Conservation (phyloP, 176 grass and related monocot species). For the Thinopyrum elongatum region DNA sequence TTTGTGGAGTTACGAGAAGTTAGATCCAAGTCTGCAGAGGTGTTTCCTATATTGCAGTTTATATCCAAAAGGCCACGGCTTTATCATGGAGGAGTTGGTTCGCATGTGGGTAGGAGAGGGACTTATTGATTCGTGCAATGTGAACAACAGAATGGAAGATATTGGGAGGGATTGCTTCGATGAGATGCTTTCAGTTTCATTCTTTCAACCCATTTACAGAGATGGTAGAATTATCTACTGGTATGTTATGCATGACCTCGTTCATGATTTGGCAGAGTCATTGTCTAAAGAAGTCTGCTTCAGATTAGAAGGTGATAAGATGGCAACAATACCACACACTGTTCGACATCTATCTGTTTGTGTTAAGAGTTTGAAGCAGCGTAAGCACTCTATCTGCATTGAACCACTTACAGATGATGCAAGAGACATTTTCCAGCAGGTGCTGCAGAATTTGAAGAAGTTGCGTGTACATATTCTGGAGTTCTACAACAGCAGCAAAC, state of each 20-base stretch:
- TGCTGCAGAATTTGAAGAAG: neutral
- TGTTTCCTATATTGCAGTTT: neutral
- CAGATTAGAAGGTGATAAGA: neutral
- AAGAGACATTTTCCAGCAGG: neutral
- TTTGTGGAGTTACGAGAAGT: neutral
- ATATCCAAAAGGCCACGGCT: neutral
- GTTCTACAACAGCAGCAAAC: neutral
- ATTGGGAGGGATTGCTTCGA: neutral
- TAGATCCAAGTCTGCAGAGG: neutral
- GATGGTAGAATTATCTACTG: accelerated
- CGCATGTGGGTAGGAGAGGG: neutral
- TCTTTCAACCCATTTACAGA: neutral
- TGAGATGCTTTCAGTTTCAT: neutral
- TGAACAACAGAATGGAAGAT: neutral
- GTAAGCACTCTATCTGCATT: neutral
- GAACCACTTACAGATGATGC: neutral
- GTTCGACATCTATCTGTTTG: neutral
- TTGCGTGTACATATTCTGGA: neutral
- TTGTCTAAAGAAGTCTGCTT: neutral
- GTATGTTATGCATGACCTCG: neutral
- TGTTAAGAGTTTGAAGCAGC: neutral
- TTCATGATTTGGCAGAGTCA: neutral
- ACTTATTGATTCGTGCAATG: neutral
- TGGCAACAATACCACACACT: neutral
- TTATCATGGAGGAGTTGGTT: neutral